Conservation (phyloP, 176 grass and related monocot genomes). For the Raddia distichophylla region DNA sequence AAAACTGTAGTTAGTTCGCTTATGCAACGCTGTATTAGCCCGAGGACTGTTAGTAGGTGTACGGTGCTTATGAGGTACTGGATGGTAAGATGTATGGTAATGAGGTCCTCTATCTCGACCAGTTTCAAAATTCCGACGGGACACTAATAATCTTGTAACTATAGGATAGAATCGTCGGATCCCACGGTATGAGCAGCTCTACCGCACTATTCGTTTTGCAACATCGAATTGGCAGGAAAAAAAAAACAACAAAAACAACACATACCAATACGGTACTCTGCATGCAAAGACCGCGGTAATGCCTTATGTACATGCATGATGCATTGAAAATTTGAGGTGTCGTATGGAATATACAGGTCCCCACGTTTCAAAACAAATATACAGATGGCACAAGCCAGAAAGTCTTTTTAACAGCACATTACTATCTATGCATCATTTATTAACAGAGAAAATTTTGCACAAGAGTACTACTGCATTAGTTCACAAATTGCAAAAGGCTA, state of each 20-base stretch:
- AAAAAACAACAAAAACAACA: background rate
- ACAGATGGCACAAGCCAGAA: conserved; percentile 23
- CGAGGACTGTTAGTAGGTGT: too few species aligned
- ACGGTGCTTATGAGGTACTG: too few species aligned
- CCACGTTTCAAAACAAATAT: conserved; percentile 34
- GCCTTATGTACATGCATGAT: conserved; percentile 14
- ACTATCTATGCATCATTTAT: conserved; percentile 34
- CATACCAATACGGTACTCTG: background rate
- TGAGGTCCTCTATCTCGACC: too few species aligned
- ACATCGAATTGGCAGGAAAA: background rate
- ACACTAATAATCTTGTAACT: too few species aligned
- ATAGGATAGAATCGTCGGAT: too few species aligned
- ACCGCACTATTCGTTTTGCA: background rate
- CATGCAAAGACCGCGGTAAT: background rate
- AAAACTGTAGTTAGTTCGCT: too few species aligned
- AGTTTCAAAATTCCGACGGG: too few species aligned
- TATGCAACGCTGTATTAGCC: too few species aligned
- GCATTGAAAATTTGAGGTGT: background rate
- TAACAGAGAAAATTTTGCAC: conserved; percentile 6
- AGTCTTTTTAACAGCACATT: conserved; percentile 26
- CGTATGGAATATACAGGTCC: conserved; percentile 18
- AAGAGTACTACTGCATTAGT: background rate
- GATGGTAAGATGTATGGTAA: too few species aligned
- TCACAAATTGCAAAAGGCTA: conserved; percentile 27
- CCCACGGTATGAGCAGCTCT: background rate